phyloP scores from a whole-genome alignment of 208 protist species.

The Crithidia thermophila region DNA sequence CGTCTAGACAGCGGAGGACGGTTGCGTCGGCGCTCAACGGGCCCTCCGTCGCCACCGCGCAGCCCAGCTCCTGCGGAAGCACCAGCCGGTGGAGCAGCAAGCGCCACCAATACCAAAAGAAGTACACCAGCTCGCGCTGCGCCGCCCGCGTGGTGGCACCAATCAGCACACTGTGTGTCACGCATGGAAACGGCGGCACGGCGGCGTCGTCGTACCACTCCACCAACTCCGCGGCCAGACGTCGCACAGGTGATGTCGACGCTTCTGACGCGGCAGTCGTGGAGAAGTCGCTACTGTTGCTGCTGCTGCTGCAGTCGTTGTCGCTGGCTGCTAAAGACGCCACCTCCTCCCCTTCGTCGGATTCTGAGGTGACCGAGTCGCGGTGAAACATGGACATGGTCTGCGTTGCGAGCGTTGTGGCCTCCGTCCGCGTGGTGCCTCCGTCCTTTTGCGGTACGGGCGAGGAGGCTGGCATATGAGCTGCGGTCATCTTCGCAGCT shows the following conservation, averaged over 20 bases:
- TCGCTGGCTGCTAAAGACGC: not conserved
- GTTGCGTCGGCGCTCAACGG: constrained; percentile 6
- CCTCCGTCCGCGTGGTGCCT: not conserved
- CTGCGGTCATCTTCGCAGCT: too few species aligned
- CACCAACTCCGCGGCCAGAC: not conserved
- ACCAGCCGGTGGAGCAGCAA: constrained; percentile 31
- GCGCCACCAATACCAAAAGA: constrained; percentile 18
- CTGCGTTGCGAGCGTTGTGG: not conserved
- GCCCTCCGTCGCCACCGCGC: constrained; percentile 4
- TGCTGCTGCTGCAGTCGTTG: not conserved
- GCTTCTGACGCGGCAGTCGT: constrained; percentile 4
- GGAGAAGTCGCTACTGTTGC: constrained; percentile 9
- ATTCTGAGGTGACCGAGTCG: too few species aligned
- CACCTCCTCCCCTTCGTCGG: not conserved
- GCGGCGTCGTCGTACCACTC: constrained; percentile 10
- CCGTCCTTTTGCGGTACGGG: not conserved
- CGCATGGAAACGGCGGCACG: constrained; percentile 22
- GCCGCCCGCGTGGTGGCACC: constrained; percentile 22
- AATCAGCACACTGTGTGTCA: constrained; percentile 33
- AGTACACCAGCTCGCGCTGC: constrained; percentile 24
- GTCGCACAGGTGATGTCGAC: not conserved
- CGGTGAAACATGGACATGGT: constrained; percentile 7
- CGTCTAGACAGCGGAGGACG: constrained; percentile 15
- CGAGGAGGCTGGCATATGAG: not conserved
- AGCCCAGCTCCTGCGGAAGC: constrained; percentile 14